These are phyloP conservation scores for Bipolaris gigantea DNA, from an alignment of 2,329 filamentous ascomycete species.

Conservation along the genomic window DNA sequence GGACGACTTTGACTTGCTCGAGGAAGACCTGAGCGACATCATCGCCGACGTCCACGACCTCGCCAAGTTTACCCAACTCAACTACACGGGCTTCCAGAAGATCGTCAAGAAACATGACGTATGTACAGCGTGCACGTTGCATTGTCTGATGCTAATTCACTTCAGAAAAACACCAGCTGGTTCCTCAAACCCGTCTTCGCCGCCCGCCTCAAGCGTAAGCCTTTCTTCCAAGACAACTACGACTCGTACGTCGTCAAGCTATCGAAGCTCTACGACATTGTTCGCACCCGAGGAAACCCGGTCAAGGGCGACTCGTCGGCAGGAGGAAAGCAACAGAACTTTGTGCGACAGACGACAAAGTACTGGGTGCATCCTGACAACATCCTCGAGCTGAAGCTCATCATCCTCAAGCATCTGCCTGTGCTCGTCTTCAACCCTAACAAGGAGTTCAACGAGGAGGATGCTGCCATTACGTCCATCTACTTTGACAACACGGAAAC, in stretches of 20 bases:
- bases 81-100: conserved; percentile 99
- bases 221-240: conserved; percentile 99
- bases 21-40: conserved; percentile 94
- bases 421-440: conserved; percentile 96
- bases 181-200: conserved; percentile 95
- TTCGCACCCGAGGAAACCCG: conserved; percentile 89
- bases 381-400: conserved; percentile 95
- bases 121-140: conserved; percentile 39
- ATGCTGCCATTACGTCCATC: conserved; percentile 95
- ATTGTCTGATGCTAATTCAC: conserved; percentile 19
- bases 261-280: conserved; percentile 91
- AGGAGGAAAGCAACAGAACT: conserved; percentile 90
- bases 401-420: conserved; percentile 95
- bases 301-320: conserved; percentile 89
- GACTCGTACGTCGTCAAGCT: conserved; percentile 93
- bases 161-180: conserved; percentile 89
- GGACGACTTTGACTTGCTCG: conserved; percentile 90
- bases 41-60: conserved; percentile 98
- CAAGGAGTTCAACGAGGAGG: conserved; percentile 90
- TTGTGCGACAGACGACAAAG: conserved; percentile 95
- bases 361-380: conserved; percentile 99
- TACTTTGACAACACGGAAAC: conserved; percentile 96
- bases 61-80: conserved; percentile 96
- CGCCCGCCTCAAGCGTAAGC: conserved; percentile 88
- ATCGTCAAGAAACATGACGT: conserved; percentile 99